These are phyloP conservation scores for Entamoeba dispar DNA, from an alignment of 208 protist genomes.

Conservation along the genomic window DNA sequence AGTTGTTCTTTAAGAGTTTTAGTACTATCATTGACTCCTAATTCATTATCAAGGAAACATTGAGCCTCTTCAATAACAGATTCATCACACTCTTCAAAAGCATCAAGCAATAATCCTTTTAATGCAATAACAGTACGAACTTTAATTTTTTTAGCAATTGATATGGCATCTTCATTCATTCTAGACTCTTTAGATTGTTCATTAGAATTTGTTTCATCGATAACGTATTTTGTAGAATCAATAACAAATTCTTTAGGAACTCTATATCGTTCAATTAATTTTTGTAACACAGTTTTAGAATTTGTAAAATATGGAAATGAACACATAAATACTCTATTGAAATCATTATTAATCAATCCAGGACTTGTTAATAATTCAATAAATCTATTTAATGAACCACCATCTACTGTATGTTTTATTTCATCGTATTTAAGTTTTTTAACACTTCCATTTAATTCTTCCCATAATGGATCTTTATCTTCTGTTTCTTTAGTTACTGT, in stretches of 20 bases:
- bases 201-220: background rate
- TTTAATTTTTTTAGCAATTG: background rate
- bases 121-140: background rate
- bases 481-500: background rate
- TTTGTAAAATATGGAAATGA: background rate
- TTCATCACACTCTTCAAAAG: background rate
- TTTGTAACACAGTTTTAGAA: background rate
- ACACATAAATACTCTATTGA: background rate
- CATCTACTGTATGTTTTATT: background rate
- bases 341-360: background rate
- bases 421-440: background rate
- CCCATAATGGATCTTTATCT: background rate
- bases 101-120: background rate
- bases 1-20: background rate
- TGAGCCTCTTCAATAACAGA: background rate
- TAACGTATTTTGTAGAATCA: too few species aligned
- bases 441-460: background rate
- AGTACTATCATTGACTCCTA: background rate
- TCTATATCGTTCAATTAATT: background rate
- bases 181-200: background rate
- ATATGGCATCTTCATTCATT: too few species aligned
- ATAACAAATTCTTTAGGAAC: background rate
- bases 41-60: background rate
- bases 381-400: background rate
- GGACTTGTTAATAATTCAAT: background rate